phyloP scores from a whole-genome alignment of 1,139 yeast genomes.

The Diutina scorzettiae region DNA sequence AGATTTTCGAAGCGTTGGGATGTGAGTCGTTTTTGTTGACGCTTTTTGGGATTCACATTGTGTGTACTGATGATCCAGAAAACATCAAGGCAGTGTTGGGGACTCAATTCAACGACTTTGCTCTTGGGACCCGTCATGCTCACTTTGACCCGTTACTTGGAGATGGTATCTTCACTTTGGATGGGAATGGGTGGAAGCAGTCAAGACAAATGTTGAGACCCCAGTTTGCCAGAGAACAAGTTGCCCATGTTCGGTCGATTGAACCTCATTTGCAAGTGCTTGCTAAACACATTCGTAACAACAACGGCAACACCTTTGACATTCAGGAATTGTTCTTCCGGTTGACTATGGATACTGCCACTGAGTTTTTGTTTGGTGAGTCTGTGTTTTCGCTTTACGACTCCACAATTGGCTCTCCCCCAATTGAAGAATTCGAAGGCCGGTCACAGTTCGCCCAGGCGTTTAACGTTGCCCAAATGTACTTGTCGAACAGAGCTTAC shows the following conservation, averaged over 20 bases:
- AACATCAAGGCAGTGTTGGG: slow-evolving; percentile 6
- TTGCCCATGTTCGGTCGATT: slow-evolving; percentile 34
- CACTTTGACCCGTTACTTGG: slow-evolving; percentile 5
- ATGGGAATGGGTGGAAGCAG: slow-evolving; percentile 46
- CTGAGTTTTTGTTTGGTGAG: slow-evolving; percentile 12
- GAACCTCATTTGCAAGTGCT: slow-evolving; percentile 35
- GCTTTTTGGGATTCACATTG: slow-evolving; percentile 1
- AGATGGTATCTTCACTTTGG: slow-evolving; percentile 14
- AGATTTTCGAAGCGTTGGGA: slow-evolving; percentile 2
- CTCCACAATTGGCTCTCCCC: slow-evolving; percentile 6
- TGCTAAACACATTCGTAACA: slow-evolving; percentile 19
- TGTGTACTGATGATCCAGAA: slow-evolving; percentile 6
- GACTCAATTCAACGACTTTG: slow-evolving; percentile 6
- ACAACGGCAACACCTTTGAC: slow-evolving; percentile 14
- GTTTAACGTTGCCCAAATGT: slow-evolving; percentile 9
- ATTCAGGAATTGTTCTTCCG: slow-evolving; percentile 19
- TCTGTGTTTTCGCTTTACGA: slow-evolving; percentile 9
- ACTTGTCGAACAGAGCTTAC: slow-evolving; percentile 8
- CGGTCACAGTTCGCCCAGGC: slow-evolving; percentile 7
- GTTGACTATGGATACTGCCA: slow-evolving; percentile 11
- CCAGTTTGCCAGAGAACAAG: slow-evolving; percentile 44
- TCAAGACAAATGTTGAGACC: slow-evolving; percentile 48
- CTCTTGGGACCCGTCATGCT: slow-evolving; percentile 6
- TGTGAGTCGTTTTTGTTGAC: neutral
- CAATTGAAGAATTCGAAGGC: neutral